phyloP scores from a whole-genome alignment of 2,329 filamentous ascomycete genomes.

The Stachybotrys echinatus region DNA sequence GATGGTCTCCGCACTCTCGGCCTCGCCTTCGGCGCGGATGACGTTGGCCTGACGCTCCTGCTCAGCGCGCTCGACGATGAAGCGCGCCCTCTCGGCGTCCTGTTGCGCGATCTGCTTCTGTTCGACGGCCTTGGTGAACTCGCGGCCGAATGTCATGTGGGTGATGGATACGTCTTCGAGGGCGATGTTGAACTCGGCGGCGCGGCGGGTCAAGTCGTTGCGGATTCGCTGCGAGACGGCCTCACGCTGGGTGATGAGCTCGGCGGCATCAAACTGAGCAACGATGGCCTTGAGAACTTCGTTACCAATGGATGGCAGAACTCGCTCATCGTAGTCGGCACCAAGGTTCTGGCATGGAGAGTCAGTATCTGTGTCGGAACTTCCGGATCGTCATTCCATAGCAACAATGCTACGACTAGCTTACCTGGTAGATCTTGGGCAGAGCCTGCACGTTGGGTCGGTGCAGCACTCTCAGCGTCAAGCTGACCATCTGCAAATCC shows the following conservation, averaged over 20 bases:
- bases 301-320: slow-evolving; percentile 97
- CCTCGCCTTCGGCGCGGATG: slow-evolving; percentile 95
- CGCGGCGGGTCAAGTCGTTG: slow-evolving; percentile 84
- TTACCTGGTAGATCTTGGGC: slow-evolving; percentile 97
- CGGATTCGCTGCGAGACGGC: slow-evolving; percentile 94
- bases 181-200: slow-evolving; percentile 96
- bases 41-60: slow-evolving; percentile 98
- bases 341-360: slow-evolving; percentile 70
- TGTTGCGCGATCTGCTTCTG: slow-evolving; percentile 99
- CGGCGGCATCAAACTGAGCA: slow-evolving; percentile 95
- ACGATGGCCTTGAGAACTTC: slow-evolving; percentile 99
- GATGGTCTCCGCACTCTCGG: slow-evolving; percentile 93
- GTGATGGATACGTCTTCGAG: slow-evolving; percentile 99
- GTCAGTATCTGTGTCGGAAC: neutral
- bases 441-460: slow-evolving; percentile 87
- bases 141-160: slow-evolving; percentile 99
- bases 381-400: neutral
- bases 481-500: slow-evolving; percentile 99
- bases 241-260: slow-evolving; percentile 98
- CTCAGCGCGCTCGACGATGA: slow-evolving; percentile 98
- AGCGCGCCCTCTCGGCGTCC: slow-evolving; percentile 92
- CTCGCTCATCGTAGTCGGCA: slow-evolving; percentile 96
- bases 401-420: neutral
- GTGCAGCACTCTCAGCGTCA: slow-evolving; percentile 93
- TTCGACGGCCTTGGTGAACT: slow-evolving; percentile 98